Percentiles rank a stretch among this genome's conserved stretches.
Conservation (phyloP, 2,329 filamentous ascomycete species). For the Aspergillus novoparasiticus region DNA sequence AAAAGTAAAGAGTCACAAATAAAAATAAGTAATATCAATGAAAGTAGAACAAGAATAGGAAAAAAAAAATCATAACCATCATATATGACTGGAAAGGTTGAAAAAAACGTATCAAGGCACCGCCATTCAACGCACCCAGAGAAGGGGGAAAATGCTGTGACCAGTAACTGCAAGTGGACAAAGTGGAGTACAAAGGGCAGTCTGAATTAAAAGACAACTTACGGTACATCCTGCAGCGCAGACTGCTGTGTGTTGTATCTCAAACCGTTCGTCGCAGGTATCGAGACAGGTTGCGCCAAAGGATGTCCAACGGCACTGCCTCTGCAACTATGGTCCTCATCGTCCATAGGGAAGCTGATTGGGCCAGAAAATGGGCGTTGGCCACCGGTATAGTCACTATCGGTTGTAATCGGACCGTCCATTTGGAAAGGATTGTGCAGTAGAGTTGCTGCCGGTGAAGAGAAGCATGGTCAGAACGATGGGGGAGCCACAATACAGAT, state of each 20-base stretch:
- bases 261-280: conserved; percentile 51
- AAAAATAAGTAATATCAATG: background rate
- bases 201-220: conserved; percentile 52
- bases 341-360: conserved; percentile 39
- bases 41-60: background rate
- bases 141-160: conserved; percentile 31
- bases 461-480: conserved; percentile 27
- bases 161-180: conserved; percentile 34
- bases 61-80: background rate
- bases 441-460: conserved; percentile 30
- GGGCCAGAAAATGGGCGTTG: conserved; percentile 38
- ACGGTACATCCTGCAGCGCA: conserved; percentile 56
- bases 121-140: conserved; percentile 34
- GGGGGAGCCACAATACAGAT: conserved; percentile 19
- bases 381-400: conserved; percentile 42
- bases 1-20: background rate
- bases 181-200: conserved; percentile 35
- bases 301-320: conserved; percentile 53
- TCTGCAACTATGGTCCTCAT: conserved; percentile 54
- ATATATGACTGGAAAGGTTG: conserved; percentile 4
- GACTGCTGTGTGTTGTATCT: conserved; percentile 56
- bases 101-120: conserved; percentile 20
- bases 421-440: conserved; percentile 41
- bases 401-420: conserved; percentile 42
- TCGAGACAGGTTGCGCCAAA: conserved; percentile 47